Evolutionary conservation across 176 grass and related monocot genomes (phyloP).

Genomic region (bread wheat (Triticum aestivum)): IWGSC_CS_RefSeq_v2.1 NC_057799.1:443924724-443925223

Average conservation of each 20-base stretch:
- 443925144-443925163: conserved; percentile 35
- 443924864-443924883: conserved; percentile 38
- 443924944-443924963: conserved; percentile 33
- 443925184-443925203: conserved; percentile 44
- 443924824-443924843: conserved; percentile 35
- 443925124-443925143: conserved; percentile 41
- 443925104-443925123: conserved; percentile 34
- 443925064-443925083: conserved; percentile 46
- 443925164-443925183: conserved; percentile 51
- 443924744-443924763: conserved; percentile 62
- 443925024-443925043: conserved; percentile 38
- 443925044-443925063: conserved; percentile 35
- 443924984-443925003: conserved; percentile 57
- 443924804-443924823: conserved; percentile 38
- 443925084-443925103: conserved; percentile 44
- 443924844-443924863: conserved; percentile 43
- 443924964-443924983: conserved; percentile 60
- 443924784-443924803: conserved; percentile 36
- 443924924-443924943: conserved; percentile 39
- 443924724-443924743: conserved; percentile 40
- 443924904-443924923: conserved; percentile 34
- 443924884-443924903: conserved; percentile 48
- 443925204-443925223: conserved; percentile 46
- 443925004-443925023: conserved; percentile 47
- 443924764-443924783: conserved; percentile 43